These are phyloP conservation scores for Neurospora sp. DNA, from an alignment of 495 filamentous ascomycete genomes.

Conservation along the genomic window DNA sequence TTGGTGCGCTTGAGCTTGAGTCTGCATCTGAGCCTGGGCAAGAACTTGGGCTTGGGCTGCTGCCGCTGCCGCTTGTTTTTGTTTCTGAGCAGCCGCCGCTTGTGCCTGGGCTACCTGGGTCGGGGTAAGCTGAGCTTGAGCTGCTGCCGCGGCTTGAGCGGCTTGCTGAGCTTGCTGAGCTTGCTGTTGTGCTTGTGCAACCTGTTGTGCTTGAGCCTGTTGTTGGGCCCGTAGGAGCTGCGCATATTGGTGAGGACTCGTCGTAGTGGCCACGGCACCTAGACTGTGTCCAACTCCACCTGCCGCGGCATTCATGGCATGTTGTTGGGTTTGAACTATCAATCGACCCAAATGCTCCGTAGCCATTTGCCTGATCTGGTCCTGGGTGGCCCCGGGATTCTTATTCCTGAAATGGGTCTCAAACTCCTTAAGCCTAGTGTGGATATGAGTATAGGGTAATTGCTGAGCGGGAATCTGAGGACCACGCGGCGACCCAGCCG, in stretches of 20 bases:
- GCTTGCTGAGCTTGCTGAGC: conserved; percentile 2
- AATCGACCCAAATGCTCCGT: conserved; percentile 41
- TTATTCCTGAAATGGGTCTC: conserved; percentile 25
- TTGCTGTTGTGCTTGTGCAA: neutral
- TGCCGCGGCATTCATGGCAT: conserved; percentile 57
- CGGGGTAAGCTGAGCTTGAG: neutral
- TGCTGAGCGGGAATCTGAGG: conserved; percentile 21
- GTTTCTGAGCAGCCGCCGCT: conserved; percentile 43
- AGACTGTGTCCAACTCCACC: conserved; percentile 31
- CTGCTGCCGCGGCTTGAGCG: neutral
- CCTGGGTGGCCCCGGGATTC: conserved; percentile 46
- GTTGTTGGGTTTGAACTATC: conserved; percentile 21
- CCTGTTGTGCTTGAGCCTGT: conserved; percentile 25
- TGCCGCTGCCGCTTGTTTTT: conserved; percentile 17
- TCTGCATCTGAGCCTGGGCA: conserved; percentile 6
- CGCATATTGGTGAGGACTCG: conserved; percentile 57
- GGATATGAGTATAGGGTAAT: conserved; percentile 6
- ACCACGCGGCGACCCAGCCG: conserved; percentile 28
- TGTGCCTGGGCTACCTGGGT: neutral
- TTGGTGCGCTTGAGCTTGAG: neutral
- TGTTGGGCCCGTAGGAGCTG: conserved; percentile 66
- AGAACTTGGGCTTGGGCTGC: conserved; percentile 6
- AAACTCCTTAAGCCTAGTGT: conserved; percentile 19
- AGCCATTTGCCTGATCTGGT: conserved; percentile 50
- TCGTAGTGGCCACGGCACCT: conserved; percentile 19